Evolutionary conservation across 1,284 basidiomycete genomes (phyloP), one percentile per base, ranked within the genome.

Genomic region (Coniferiporia weirii): DNA sequence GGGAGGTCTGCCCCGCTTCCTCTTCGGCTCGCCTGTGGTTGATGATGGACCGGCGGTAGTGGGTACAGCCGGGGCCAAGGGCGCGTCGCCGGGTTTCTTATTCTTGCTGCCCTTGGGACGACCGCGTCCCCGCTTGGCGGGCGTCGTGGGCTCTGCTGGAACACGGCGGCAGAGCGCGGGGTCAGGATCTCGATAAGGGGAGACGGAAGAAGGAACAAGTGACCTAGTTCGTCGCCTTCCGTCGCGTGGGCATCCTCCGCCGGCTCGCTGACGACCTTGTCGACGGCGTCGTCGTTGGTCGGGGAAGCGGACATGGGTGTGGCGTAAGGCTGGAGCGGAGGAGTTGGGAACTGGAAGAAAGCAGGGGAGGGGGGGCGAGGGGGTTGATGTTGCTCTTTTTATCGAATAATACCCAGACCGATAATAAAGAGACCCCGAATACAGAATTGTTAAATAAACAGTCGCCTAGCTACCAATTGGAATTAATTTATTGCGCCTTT

Each of bases 71-170:
- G 74, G 65, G 61, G 70, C 70, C 66, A 75, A 69, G 10, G 46
- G 15, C 58, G 76, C 70, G n/a, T 68, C 68, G 53, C 66, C 54
- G 51, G 63, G 67, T 69, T 85, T 88, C 80, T 90, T 91, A 73
- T 91, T 91, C 75, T 86, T 91, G 72, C 85, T 87, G 68, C 89
- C 89, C 71, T 85, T 89, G 62, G 89, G 89, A 64, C 89, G 82
- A 55, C 89, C 89, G 52, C 89, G 81, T 67, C 85, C 82, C 66
- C 89, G 84, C 75, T 90, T 91, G 63, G 69, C 56, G 61, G 74
- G 65, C 9, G 70, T 54, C 55, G 61, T 57, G 60, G 60, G 62
- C 45, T 54, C 57, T 62, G 50, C 45, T 36, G 45, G 38, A 44
- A 56, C 49, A 61, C 40, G 13, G 44, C 55, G 52, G 44, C 46